Evolutionary conservation across 1,284 basidiomycete species (phyloP), one percentile per base, ranked within the genome.

Genomic region (Sporisorium iseilematis-ciliati): DNA sequence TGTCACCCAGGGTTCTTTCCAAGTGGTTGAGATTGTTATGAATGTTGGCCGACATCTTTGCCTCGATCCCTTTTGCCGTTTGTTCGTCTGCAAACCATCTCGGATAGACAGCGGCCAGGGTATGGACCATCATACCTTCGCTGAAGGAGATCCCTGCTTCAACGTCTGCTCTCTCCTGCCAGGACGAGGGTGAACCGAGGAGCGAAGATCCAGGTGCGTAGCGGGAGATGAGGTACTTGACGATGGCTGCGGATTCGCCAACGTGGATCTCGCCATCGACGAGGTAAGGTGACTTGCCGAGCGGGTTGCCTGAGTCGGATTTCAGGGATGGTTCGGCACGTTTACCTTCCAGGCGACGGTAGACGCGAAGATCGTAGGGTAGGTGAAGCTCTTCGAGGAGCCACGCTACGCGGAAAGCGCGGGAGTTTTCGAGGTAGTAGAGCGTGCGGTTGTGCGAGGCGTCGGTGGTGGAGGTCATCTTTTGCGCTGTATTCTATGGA

Each of bases 371-470:
- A n/a, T 38, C 25, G 41, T 68, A 73, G 7, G 46, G 57, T 3
- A 68, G 58, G 8, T 38, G 31, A 45, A 73, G 70, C 35, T 73
- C 57, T 48, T 73, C 70, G n/a, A 73, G 40, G 0, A 54, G 16
- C 70, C 71, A 68, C 1, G 71, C 61, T 2, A 61, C 57, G 14
- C 65, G 71, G 12, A 74, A 65, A 12, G 71, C 65, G 11, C 71
- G 65, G n/a, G 71, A 74, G 43, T 68, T 60, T 40, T 74, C 57
- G 11, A 74, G 62, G 29, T 61, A 74, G 65, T 65, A 74, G 21
- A 74, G 60, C 16, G 29, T 50, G 16, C 64, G 59, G 12, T 53
- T 25, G 26, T 8, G 16, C 11, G 48, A 25, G 5, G 25, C 10
- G 23, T 38, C n/a, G 16, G n/a, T 29, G 43, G 21, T 38, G 33